Conservation (phyloP, 2,329 filamentous ascomycete genomes). For the Byssoonygena ceratinophila region DNA sequence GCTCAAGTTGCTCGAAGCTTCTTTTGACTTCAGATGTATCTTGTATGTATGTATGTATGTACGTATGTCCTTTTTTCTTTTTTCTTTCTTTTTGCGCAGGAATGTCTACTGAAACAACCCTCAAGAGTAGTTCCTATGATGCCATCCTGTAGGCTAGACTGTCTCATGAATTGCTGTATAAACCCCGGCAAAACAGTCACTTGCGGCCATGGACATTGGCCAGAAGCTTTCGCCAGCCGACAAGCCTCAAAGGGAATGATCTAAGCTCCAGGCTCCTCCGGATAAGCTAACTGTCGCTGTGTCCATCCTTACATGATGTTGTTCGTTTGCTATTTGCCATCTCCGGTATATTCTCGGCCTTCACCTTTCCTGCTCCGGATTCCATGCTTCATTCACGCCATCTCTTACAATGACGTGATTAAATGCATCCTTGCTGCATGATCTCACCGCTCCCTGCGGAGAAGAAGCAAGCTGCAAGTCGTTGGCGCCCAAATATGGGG, state of each 20-base stretch:
- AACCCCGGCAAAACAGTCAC: too few species aligned
- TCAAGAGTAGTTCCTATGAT: neutral
- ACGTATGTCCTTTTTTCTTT: neutral
- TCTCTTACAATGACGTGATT: constrained; percentile 3
- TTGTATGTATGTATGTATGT: neutral
- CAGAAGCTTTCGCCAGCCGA: neutral
- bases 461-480: too few species aligned
- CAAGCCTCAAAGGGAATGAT: neutral
- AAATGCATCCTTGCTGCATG: constrained; percentile 1
- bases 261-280: neutral
- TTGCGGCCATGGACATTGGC: neutral
- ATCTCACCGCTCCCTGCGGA: neutral
- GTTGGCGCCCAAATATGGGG: too few species aligned
- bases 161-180: neutral
- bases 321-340: neutral
- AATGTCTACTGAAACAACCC: too few species aligned
- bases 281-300: neutral
- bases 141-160: neutral
- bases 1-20: neutral
- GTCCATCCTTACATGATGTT: neutral
- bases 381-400: neutral
- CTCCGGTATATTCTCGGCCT: constrained; percentile 3
- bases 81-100: too few species aligned
- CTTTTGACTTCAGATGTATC: constrained; percentile 4
- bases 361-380: neutral